These are phyloP conservation scores for Dipodascopsis uninucleata DNA, from an alignment of 805 yeast species.

Conservation along the genomic window DNA sequence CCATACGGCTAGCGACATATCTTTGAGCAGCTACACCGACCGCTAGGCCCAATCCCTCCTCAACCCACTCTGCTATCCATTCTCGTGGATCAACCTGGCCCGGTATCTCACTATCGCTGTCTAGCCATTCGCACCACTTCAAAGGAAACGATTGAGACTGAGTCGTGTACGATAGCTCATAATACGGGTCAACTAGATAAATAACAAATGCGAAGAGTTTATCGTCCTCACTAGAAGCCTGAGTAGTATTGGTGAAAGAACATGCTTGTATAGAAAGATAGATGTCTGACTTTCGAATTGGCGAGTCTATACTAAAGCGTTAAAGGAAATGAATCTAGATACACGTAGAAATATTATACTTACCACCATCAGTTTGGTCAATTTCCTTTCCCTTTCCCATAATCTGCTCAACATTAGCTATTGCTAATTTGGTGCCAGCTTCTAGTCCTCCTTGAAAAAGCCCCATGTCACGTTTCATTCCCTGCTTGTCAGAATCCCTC, in stretches of 20 bases:
- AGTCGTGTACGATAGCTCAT: slow-evolving; percentile 66
- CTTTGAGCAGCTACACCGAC: slow-evolving; percentile 87
- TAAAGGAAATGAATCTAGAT: neutral
- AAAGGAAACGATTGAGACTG: slow-evolving; percentile 87
- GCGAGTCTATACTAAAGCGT: slow-evolving; percentile 12
- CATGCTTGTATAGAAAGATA: slow-evolving; percentile 70
- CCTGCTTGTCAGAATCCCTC: slow-evolving; percentile 36
- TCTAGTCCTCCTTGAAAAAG: slow-evolving; percentile 70
- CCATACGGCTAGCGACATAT: slow-evolving; percentile 90
- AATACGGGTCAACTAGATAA: slow-evolving; percentile 72
- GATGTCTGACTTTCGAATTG: slow-evolving; percentile 50
- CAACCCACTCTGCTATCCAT: slow-evolving; percentile 78
- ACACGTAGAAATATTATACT: neutral
- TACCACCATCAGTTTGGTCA: slow-evolving; percentile 32
- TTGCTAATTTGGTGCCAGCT: slow-evolving; percentile 84
- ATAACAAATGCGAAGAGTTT: slow-evolving; percentile 63
- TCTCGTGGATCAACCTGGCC: slow-evolving; percentile 51
- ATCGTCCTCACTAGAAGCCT: slow-evolving; percentile 38
- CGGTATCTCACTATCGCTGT: slow-evolving; percentile 35
- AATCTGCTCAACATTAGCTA: slow-evolving; percentile 66
- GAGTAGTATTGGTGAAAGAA: slow-evolving; percentile 34
- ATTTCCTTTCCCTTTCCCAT: slow-evolving; percentile 36
- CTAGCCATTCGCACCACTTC: slow-evolving; percentile 93
- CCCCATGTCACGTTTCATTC: slow-evolving; percentile 50
- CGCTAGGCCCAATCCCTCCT: slow-evolving; percentile 70